Evolutionary conservation across 108 stramenopile species (phyloP), one percentile per base, ranked within the genome.

Genomic region (Stephanodiscus minutulus): DNA sequence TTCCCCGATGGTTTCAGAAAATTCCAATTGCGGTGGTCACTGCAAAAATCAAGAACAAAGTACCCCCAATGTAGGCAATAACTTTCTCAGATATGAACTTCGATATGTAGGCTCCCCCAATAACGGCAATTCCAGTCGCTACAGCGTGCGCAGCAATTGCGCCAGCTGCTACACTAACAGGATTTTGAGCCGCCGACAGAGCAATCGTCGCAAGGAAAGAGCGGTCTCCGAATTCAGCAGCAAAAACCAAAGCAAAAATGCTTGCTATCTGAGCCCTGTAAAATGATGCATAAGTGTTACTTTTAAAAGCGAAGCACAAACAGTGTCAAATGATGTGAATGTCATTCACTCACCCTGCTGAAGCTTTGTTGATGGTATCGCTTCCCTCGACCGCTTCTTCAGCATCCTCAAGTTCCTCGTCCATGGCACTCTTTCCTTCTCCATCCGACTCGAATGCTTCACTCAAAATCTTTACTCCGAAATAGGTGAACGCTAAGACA

Each of bases 121-220:
- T 55, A 4, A 96, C 95, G 41, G 95, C 95, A 79, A 96, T 91
- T 17, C 91, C 95, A 43, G 95, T 96, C 6, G 95, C 95, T 17
- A 89, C 54, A 11, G 80, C 92, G 74, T 99, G 99, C 25, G 98
- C 99, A 27, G 97, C 82, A 68, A 97, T 84, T 24, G 91, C 98
- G 24, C 99, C 99, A 12, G 75, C 89, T 25, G 86, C 89, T 15
- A 99, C 98, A 60, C 95, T 94, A 21, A 95, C 72, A 11, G 97
- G 95, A 69, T 98, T 96, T 79, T 99, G 97, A 47, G 97, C 95
- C 35, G 98, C 95, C 15, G 92, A 90, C 56, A 99, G 72, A 9
- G 99, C 98, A 58, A 99, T 98, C 20, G 99, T 99, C 25, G 98
- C 96, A 46, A 99, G 90, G 72, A 98, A 98, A 25, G 93, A 95